Base-by-base conservation (phyloP, 2,329 filamentous ascomycete species). In the Fusarium tricinctum region DNA sequence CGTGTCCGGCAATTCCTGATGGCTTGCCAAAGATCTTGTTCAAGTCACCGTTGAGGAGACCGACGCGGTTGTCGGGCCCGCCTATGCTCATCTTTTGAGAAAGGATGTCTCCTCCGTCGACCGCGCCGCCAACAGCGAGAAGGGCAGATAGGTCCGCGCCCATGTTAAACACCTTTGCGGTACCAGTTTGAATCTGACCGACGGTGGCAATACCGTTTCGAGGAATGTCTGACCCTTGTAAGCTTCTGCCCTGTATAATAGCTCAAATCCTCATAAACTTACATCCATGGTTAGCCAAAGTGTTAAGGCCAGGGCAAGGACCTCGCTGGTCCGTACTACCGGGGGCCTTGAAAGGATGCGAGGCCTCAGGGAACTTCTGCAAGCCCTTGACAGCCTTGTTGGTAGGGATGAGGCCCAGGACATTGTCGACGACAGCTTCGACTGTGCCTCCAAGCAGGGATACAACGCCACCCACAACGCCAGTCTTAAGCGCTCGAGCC, bases 81-180 rank as follows among this genome's bases (percentile, higher is more conserved):
- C 63, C 63, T 2, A 66, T 66, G 17, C 63, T 66, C 61, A 66
- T 66, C 20, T 66, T 66, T 8, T 66, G 63, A 8, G 63, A 66
- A 8, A 66, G 19, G 15, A 66, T 50, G 10, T 66, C 61, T 3
- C 63, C 63, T 5, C 63, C 63, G 4, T 66, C 49, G 5, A 66
- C 4, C 4, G 46, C 63, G 22, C 61, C 63, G 13, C 63, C 62
- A 7, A 52, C 38, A 12, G 61, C 50, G 8, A 66, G 46, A 19
- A 66, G 50, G 6, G 63, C 56, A 2, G 55, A 51, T 4, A 66
- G 32, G 6, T 66, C 63, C 7, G 63, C 55, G 0, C 61, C 61
- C 63, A 66, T 66, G 9, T 66, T 66, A 32, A 66, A 66, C 2
- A 66, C 7, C 14, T 62, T 66, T 12, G 61, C 61, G 6, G 63